phyloP scores from a whole-genome alignment of 164 flowering plant species.

The Tetrastigma voinierianum region DNA sequence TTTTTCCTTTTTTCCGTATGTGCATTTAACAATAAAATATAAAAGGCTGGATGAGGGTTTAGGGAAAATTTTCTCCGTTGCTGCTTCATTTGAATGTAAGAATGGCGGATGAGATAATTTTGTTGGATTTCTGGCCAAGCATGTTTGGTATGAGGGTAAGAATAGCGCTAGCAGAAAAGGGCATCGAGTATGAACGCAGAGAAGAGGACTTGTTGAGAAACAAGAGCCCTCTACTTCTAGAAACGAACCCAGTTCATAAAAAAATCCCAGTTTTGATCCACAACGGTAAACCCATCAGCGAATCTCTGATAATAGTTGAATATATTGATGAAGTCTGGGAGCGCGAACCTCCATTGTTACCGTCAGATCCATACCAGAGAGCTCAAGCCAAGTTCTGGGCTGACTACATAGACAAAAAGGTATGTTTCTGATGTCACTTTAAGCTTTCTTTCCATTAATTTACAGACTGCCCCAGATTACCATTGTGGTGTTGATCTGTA shows the following conservation, averaged over 20 bases:
- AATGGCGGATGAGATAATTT: slow-evolving; percentile 28
- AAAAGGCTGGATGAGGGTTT: too few relatives aligned
- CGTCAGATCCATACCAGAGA: slow-evolving; percentile 17
- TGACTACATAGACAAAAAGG: slow-evolving; percentile 13
- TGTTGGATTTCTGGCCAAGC: slow-evolving; percentile 26
- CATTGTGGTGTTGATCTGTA: too few relatives aligned
- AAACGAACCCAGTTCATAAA: slow-evolving; percentile 24
- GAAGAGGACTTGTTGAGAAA: slow-evolving; percentile 10
- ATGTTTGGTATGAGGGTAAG: slow-evolving; percentile 27
- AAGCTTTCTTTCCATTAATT: not conserved
- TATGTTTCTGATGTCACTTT: too few relatives aligned
- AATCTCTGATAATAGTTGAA: slow-evolving; percentile 13
- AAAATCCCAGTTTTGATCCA: slow-evolving; percentile 20
- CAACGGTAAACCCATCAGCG: slow-evolving; percentile 15
- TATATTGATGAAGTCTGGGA: slow-evolving; percentile 23
- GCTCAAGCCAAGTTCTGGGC: slow-evolving; percentile 19
- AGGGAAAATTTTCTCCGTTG: too few relatives aligned
- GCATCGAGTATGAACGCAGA: slow-evolving; percentile 11
- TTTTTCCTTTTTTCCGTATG: too few relatives aligned
- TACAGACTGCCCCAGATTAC: too few relatives aligned
- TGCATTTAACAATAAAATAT: too few relatives aligned
- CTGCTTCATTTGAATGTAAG: too few relatives aligned
- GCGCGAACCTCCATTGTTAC: slow-evolving; percentile 11
- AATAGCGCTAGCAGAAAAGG: slow-evolving; percentile 28
- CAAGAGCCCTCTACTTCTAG: slow-evolving; percentile 16